phyloP scores from a whole-genome alignment of 768 basidiomycete genomes.

The Suillus hirtellus region DNA sequence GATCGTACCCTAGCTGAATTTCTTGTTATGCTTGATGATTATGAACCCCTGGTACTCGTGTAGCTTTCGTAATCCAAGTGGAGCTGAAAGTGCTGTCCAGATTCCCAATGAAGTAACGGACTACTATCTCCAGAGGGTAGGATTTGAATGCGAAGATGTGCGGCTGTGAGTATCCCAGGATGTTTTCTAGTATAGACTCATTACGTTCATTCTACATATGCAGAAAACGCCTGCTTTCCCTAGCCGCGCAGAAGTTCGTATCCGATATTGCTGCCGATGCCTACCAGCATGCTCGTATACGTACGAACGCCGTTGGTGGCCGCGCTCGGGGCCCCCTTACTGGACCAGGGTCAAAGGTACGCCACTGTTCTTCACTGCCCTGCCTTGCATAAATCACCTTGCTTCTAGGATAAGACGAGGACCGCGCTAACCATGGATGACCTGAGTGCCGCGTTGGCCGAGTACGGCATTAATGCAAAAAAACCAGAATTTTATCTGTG shows the following conservation, averaged over 20 bases:
- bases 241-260: conserved; percentile 97
- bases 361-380: conserved; percentile 18
- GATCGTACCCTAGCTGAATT: conserved; percentile 93
- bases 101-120: conserved; percentile 98
- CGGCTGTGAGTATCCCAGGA: conserved; percentile 68
- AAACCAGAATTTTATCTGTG: conserved; percentile 94
- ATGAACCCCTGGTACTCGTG: conserved; percentile 81
- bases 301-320: conserved; percentile 82
- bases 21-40: conserved; percentile 94
- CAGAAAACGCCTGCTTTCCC: conserved; percentile 91
- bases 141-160: conserved; percentile 94
- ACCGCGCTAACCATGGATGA: conserved; percentile 98
- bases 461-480: conserved; percentile 92
- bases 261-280: conserved; percentile 96
- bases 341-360: conserved; percentile 67
- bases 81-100: conserved; percentile 40
- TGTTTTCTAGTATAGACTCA: conserved; percentile 8
- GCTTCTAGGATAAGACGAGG: conserved; percentile 76
- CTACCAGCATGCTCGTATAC: conserved; percentile 95
- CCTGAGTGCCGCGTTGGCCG: conserved; percentile 85
- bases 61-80: background rate
- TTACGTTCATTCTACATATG: conserved; percentile 1
- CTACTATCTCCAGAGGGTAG: conserved; percentile 93
- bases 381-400: conserved; percentile 7
- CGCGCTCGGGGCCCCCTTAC: conserved; percentile 56